These are phyloP conservation scores for Lichtheimia ramosa DNA, from an alignment of 371 early-diverging fungal genomes.

Conservation along the genomic window DNA sequence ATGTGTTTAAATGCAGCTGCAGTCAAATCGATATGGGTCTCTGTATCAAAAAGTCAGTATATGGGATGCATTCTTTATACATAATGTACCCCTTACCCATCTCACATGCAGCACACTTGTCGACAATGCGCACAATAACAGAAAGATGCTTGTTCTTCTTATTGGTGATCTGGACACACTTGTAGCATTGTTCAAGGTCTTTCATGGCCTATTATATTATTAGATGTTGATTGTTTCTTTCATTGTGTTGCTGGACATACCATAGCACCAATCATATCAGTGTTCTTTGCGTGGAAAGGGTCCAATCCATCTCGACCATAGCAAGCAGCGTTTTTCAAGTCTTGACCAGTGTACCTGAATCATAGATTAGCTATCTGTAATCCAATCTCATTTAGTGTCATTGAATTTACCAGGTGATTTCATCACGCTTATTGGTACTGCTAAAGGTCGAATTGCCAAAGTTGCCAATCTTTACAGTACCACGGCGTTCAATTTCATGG, in stretches of 20 bases:
- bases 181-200: conserved; percentile 48
- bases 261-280: conserved; percentile 53
- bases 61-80: no score
- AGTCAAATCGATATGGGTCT: conserved; percentile 43
- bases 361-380: not conserved
- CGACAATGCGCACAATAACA: conserved; percentile 45
- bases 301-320: conserved; percentile 49
- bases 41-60: conserved; percentile 1
- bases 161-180: conserved; percentile 53
- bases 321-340: conserved; percentile 53
- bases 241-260: conserved; percentile 15
- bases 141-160: conserved; percentile 32
- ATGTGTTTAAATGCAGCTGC: conserved; percentile 44
- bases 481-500: conserved; percentile 28
- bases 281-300: conserved; percentile 32
- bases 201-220: conserved; percentile 38
- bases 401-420: conserved; percentile 43
- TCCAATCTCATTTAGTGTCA: not conserved
- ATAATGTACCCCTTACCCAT: conserved; percentile 22
- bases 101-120: conserved; percentile 49
- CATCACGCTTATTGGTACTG: conserved; percentile 35
- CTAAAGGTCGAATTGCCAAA: conserved; percentile 23
- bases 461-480: conserved; percentile 35
- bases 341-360: conserved; percentile 44
- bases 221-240: not conserved